Base-by-base conservation (phyloP, 1,284 basidiomycete genomes). In the Apiotrichum veenhuisii region DNA sequence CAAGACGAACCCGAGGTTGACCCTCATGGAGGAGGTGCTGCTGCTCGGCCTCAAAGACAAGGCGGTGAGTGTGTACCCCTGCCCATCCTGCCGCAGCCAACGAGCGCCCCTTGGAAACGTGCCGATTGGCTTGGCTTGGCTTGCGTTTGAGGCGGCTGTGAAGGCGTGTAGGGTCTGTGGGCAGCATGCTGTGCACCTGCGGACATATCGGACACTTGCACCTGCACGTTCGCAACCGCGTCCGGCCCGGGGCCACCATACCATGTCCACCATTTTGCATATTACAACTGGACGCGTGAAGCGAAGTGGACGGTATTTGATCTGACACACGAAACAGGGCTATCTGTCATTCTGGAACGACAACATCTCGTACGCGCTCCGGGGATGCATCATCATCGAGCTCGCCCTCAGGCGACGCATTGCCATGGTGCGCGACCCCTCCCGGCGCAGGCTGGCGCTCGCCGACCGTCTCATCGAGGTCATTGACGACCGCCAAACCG, bases 291-390 rank as follows among this genome's bases (percentile, higher is more conserved):
- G n/a, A n/a, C n/a, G n/a, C n/a, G n/a, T n/a, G n/a, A n/a, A n/a
- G n/a, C n/a, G n/a, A n/a, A n/a, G n/a, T 30, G 30, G 30, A 30
- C 30, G n/a, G n/a, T 30, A 30, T 30, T 12, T 30, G 30, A 30
- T n/a, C 30, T 30, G 30, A 30, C 30, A 30, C 30, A 7, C 40
- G 9, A 14, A 37, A 1, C 65, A 92, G 88, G 91, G 91, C 42
- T 94, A 94, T 74, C 84, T 95, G 20, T 93, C 91, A 1, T 95
- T 96, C 75, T 95, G 91, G 92, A 97, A 97, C 76, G 93, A 97
- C 80, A 96, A 95, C 78, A 97, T 96, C 64, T 95, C 91, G 0
- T 97, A 97, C 76, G 91, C 93, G 15, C 82, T 97, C 2, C 84
- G 93, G 20, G 93, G 93, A 4, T 96, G 93, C 75, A 96, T 97